Conservation (phyloP, 2,329 filamentous ascomycete species). For the Colletotrichum destructivum region DNA sequence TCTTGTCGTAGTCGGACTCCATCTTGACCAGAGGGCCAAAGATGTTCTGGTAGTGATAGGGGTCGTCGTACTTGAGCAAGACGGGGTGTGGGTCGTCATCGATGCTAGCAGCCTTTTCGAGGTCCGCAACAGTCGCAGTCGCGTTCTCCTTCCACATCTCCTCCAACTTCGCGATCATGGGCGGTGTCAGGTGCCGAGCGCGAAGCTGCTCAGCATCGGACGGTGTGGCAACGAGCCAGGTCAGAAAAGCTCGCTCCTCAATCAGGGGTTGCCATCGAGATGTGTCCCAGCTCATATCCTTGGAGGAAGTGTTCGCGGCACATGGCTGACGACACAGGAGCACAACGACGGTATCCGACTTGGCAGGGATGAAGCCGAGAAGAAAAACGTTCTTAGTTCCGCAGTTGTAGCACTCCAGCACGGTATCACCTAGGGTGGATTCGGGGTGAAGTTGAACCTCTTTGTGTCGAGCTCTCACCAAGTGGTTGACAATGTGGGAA, state of each 20-base stretch:
- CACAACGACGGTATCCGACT: slow-evolving; percentile 98
- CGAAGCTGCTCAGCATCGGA: slow-evolving; percentile 96
- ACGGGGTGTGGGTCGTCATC: slow-evolving; percentile 97
- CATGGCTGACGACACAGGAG: slow-evolving; percentile 97
- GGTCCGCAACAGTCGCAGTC: slow-evolving; percentile 87
- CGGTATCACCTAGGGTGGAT: slow-evolving; percentile 94
- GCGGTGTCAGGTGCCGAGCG: slow-evolving; percentile 91
- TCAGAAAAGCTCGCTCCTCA: slow-evolving; percentile 93
- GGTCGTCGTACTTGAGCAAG: slow-evolving; percentile 93
- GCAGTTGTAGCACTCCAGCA: slow-evolving; percentile 98
- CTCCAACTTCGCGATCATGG: slow-evolving; percentile 95
- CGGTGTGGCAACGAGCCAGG: slow-evolving; percentile 92
- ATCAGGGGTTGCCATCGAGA: slow-evolving; percentile 98
- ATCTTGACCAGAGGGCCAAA: slow-evolving; percentile 99
- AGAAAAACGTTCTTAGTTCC: slow-evolving; percentile 99
- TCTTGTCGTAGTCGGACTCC: slow-evolving; percentile 98
- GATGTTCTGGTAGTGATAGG: slow-evolving; percentile 98
- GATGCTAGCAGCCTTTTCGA: slow-evolving; percentile 91
- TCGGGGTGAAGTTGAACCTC: slow-evolving; percentile 97
- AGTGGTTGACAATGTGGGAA: slow-evolving; percentile 97
- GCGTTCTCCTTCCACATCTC: slow-evolving; percentile 99
- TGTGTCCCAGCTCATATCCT: slow-evolving; percentile 99
- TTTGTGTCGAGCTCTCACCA: slow-evolving; percentile 97
- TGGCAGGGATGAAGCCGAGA: slow-evolving; percentile 97
- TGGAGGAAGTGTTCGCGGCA: slow-evolving; percentile 93